Conservation (phyloP, 148 eudicot species). For the Rhododendron molle region DNA sequence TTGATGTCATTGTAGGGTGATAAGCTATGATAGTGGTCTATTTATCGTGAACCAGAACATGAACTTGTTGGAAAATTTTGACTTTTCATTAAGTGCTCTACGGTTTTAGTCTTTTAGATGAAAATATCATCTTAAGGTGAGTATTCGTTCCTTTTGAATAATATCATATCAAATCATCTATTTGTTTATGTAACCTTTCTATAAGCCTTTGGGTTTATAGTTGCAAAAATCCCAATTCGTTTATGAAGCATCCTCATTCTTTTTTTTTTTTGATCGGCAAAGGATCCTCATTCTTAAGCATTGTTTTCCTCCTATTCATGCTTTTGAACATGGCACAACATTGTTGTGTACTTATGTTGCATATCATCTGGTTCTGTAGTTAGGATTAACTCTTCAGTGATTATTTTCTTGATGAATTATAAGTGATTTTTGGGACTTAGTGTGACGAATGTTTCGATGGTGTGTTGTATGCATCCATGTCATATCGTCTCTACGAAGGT, state of each 20-base stretch:
- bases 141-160: not conserved
- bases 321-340: not conserved
- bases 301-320: not conserved
- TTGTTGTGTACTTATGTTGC: not conserved
- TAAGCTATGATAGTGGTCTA: constrained; percentile 87
- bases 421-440: no score
- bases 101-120: constrained; percentile 41
- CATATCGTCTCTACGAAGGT: no score
- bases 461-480: no score
- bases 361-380: not conserved
- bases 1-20: constrained; percentile 57
- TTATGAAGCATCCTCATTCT: not conserved
- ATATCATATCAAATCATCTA: not conserved
- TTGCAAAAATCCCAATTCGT: not conserved
- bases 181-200: not conserved
- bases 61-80: constrained; percentile 89
- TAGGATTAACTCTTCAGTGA: no score
- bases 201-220: no score
- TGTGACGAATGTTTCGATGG: no score
- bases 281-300: not conserved
- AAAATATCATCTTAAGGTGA: constrained; percentile 64
- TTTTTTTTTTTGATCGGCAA: not conserved
- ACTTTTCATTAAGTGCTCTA: constrained; percentile 67
- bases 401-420: no score
- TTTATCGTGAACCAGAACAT: constrained; percentile 91